phyloP scores from a whole-genome alignment of 768 basidiomycete genomes.

The Tulasnella sp. region DNA sequence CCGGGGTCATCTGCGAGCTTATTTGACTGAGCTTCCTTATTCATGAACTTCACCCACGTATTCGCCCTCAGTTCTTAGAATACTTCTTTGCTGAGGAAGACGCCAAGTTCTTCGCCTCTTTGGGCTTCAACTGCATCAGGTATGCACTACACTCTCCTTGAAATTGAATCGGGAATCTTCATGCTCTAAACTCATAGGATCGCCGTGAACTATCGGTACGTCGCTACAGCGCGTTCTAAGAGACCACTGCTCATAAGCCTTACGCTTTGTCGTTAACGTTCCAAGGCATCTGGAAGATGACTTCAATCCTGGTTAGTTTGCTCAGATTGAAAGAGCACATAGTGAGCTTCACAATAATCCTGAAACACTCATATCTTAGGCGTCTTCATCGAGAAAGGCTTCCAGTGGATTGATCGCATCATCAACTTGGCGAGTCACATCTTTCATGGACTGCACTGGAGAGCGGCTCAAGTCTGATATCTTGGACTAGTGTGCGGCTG shows the following conservation, averaged over 20 bases:
- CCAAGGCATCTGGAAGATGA: slow-evolving; percentile 39
- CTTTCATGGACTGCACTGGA: background rate
- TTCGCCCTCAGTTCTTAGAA: slow-evolving; percentile 50
- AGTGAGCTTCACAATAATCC: background rate
- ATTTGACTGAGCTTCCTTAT: too few species aligned
- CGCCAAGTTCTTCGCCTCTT: slow-evolving; percentile 63
- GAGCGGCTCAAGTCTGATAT: background rate
- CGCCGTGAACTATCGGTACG: slow-evolving; percentile 64
- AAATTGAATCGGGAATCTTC: background rate
- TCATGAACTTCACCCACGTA: background rate
- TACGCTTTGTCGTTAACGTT: background rate
- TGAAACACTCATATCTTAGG: background rate
- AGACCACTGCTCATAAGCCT: too few species aligned
- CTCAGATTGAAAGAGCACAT: background rate
- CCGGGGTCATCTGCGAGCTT: too few species aligned
- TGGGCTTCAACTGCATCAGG: slow-evolving; percentile 73
- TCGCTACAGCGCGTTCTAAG: too few species aligned
- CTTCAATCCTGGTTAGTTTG: slow-evolving; percentile 47
- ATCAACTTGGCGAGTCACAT: slow-evolving; percentile 36
- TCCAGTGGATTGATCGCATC: slow-evolving; percentile 76
- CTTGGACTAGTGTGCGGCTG: slow-evolving; percentile 41
- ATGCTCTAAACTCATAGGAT: slow-evolving; percentile 24
- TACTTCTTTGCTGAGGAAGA: slow-evolving; percentile 73
- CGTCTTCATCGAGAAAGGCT: slow-evolving; percentile 59
- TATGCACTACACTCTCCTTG: background rate